Evolutionary conservation across 441 rosid species (phyloP).

Genomic region (Euphorbia schlechtendalii): DNA sequence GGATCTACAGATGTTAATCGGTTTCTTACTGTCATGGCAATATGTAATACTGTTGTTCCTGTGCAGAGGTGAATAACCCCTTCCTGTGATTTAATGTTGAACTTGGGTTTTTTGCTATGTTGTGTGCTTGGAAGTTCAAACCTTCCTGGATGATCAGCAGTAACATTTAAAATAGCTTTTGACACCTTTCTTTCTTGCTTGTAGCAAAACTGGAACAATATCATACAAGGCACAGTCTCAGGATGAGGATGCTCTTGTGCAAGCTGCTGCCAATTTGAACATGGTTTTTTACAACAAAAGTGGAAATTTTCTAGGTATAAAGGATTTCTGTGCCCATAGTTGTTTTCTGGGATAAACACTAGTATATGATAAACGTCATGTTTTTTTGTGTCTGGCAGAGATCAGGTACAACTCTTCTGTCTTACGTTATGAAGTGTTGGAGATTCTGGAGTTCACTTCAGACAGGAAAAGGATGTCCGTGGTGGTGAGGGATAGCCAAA

Average conservation of each 20-base stretch:
- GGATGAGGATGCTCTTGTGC: constrained; percentile 98
- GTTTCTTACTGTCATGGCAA: constrained; percentile 91
- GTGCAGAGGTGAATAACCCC: constrained; percentile 50
- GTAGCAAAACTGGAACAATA: constrained; percentile 79
- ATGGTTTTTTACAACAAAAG: constrained; percentile 68
- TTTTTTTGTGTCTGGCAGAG: constrained; percentile 44
- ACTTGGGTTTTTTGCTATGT: background rate
- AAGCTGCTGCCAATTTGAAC: constrained; percentile 86
- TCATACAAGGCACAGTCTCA: constrained; percentile 95
- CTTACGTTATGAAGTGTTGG: constrained; percentile 74
- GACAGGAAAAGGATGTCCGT: constrained; percentile 99
- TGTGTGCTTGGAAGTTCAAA: constrained; percentile 4
- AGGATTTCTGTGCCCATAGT: constrained; percentile 24
- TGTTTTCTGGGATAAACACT: constrained; percentile 13
- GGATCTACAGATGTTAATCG: constrained; percentile 80
- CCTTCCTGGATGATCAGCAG: background rate
- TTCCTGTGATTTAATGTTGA: background rate
- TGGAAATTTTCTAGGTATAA: constrained; percentile 71
- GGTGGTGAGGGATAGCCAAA: constrained; percentile 73
- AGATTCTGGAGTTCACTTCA: constrained; percentile 93
- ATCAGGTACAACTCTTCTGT: constrained; percentile 54
- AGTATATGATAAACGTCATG: constrained; percentile 15
- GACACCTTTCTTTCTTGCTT: constrained; percentile 15
- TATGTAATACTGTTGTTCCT: constrained; percentile 94
- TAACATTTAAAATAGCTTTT: constrained; percentile 4